Conservation (phyloP, 257 asterid species). For the Nicotiana paniculata region DNA sequence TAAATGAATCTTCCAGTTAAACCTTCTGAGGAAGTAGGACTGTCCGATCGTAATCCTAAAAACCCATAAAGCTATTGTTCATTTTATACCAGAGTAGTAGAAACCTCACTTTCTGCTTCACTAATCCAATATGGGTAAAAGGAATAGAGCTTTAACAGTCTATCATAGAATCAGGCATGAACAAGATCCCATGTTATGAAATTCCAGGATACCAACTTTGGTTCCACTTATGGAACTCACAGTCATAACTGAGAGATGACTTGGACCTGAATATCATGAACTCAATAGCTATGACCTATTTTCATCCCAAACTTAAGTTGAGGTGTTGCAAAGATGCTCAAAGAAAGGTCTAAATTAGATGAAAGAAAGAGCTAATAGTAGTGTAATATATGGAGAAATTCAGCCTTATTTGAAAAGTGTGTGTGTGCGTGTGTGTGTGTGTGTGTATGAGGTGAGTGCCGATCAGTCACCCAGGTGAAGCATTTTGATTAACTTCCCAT, state of each 20-base stretch:
- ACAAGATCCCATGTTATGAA: neutral
- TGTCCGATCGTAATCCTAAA: neutral
- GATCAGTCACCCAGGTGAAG: neutral
- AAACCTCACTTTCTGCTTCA: neutral
- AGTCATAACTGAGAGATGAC: neutral
- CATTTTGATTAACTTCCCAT: neutral
- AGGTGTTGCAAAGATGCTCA: no score
- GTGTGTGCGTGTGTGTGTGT: no score
- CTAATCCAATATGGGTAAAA: neutral
- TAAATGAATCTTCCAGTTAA: neutral
- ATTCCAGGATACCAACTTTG: neutral
- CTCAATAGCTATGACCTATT: neutral
- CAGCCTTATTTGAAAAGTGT: no score
- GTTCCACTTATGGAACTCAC: neutral
- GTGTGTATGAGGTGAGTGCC: neutral
- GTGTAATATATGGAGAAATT: no score
- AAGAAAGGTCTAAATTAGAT: no score
- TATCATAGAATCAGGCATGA: neutral
- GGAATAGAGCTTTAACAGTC: neutral
- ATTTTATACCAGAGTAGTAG: neutral
- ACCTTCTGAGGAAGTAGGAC: neutral
- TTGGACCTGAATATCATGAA: neutral
- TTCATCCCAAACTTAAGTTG: neutral
- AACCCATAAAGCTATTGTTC: neutral
- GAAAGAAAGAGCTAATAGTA: no score